A percentile compares a stretch with the other conserved stretches of the same genome.
Conservation (phyloP, 2,329 filamentous ascomycete species). For the Aphanoascus verrucosus region DNA sequence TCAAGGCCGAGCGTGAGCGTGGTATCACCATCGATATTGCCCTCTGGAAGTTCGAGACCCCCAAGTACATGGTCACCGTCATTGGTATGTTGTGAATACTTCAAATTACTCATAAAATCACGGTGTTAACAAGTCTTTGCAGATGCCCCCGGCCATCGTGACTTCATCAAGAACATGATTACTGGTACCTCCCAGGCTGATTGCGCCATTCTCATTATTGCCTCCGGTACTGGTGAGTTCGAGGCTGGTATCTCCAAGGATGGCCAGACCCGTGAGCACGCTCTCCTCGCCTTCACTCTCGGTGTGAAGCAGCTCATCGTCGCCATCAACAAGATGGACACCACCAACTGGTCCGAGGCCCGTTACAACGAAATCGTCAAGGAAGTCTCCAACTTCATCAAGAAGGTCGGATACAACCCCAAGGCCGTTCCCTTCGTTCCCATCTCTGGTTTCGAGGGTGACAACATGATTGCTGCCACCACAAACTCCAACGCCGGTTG, state of each 20-base stretch:
- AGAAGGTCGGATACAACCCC: slow-evolving; percentile 99
- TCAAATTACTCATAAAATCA: neutral
- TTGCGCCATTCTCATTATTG: slow-evolving; percentile 99
- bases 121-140: slow-evolving; percentile 5
- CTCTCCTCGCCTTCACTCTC: slow-evolving; percentile 98
- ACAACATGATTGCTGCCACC: slow-evolving; percentile 95
- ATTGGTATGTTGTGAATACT: slow-evolving; percentile 55
- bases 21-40: slow-evolving; percentile 99
- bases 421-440: slow-evolving; percentile 97
- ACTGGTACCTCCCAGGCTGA: slow-evolving; percentile 99
- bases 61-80: slow-evolving; percentile 95
- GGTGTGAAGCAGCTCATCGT: slow-evolving; percentile 99
- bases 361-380: slow-evolving; percentile 99
- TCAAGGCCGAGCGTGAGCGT: slow-evolving; percentile 99
- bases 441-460: slow-evolving; percentile 99
- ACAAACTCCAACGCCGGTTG: slow-evolving; percentile 97
- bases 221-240: slow-evolving; percentile 99
- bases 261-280: slow-evolving; percentile 99
- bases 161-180: slow-evolving; percentile 99
- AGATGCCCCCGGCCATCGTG: slow-evolving; percentile 98
- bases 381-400: slow-evolving; percentile 99
- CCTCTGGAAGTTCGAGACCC: slow-evolving; percentile 99
- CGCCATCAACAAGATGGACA: slow-evolving; percentile 99
- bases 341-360: slow-evolving; percentile 91
- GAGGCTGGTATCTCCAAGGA: slow-evolving; percentile 99